Evolutionary conservation across 306 rosid species (phyloP).

Genomic region (Malus asiatica): DNA sequence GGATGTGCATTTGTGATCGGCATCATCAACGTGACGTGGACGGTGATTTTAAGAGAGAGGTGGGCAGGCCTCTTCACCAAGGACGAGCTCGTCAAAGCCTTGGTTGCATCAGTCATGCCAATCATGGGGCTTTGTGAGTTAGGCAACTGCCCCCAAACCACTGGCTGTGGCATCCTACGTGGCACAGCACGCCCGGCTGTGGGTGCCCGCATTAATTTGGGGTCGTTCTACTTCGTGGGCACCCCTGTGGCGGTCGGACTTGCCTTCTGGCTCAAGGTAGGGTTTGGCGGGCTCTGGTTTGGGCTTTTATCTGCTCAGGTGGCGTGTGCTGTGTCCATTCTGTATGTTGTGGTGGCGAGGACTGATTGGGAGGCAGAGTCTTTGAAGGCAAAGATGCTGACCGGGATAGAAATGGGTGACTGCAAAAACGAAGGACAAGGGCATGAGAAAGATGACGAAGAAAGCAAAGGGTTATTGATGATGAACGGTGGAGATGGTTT

Average conservation of each 20-base stretch:
- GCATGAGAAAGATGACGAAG: background rate
- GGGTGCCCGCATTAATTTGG: constrained; percentile 64
- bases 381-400: constrained; percentile 53
- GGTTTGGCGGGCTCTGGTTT: constrained; percentile 85
- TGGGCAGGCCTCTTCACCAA: constrained; percentile 84
- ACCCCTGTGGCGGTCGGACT: constrained; percentile 79
- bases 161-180: constrained; percentile 75
- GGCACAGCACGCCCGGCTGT: constrained; percentile 75
- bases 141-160: constrained; percentile 89
- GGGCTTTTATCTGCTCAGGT: constrained; percentile 83
- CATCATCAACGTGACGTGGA: constrained; percentile 79
- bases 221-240: constrained; percentile 72
- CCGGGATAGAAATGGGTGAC: constrained; percentile 36
- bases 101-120: constrained; percentile 81
- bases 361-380: constrained; percentile 95
- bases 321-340: constrained; percentile 67
- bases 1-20: constrained; percentile 79
- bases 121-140: constrained; percentile 86
- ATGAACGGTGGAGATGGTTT: background rate
- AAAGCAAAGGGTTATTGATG: background rate
- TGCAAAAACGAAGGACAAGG: background rate
- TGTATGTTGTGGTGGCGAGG: constrained; percentile 46
- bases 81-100: constrained; percentile 43
- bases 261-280: constrained; percentile 64
- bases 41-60: constrained; percentile 47